A percentile compares a stretch with the other conserved stretches of the same genome.
These are phyloP conservation scores for Claviceps pazoutovae DNA, from an alignment of 2,329 filamentous ascomycete genomes.

Conservation along the genomic window DNA sequence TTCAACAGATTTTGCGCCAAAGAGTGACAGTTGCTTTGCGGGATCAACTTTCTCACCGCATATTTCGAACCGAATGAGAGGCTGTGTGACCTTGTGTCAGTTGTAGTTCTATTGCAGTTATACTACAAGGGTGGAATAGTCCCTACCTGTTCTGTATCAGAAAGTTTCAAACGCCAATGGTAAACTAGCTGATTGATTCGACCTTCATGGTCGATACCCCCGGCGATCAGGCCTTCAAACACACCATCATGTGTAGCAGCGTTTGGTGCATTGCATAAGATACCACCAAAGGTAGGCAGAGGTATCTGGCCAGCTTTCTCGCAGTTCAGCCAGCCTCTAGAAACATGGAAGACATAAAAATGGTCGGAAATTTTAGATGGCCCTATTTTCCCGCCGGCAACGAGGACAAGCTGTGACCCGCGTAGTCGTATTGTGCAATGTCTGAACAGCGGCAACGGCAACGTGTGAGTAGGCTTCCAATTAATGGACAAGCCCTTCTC, in stretches of 20 bases:
- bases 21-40: constrained; percentile 13
- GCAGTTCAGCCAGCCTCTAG: constrained; percentile 33
- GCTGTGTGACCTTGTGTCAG: constrained; percentile 8
- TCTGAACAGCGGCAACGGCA: constrained; percentile 62
- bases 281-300: constrained; percentile 29
- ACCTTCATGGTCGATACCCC: constrained; percentile 56
- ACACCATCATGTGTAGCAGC: constrained; percentile 12
- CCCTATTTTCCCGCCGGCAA: constrained; percentile 48
- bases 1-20: constrained; percentile 18
- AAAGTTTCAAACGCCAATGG: constrained; percentile 35
- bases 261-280: constrained; percentile 19
- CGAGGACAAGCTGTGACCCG: constrained; percentile 35
- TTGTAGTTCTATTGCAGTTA: neutral
- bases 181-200: constrained; percentile 48
- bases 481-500: constrained; percentile 29
- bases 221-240: constrained; percentile 50
- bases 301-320: constrained; percentile 18
- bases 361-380: constrained; percentile 32
- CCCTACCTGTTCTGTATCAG: neutral
- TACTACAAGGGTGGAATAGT: neutral
- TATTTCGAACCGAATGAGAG: constrained; percentile 14
- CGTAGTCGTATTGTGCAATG: constrained; percentile 49
- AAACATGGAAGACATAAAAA: constrained; percentile 38
- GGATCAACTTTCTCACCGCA: neutral
- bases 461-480: constrained; percentile 51